Percentiles rank a stretch among this genome's conserved stretches.
These are phyloP conservation scores for Ophiosphaerella korrae DNA, from an alignment of 2,329 filamentous ascomycete genomes.

Conservation along the genomic window DNA sequence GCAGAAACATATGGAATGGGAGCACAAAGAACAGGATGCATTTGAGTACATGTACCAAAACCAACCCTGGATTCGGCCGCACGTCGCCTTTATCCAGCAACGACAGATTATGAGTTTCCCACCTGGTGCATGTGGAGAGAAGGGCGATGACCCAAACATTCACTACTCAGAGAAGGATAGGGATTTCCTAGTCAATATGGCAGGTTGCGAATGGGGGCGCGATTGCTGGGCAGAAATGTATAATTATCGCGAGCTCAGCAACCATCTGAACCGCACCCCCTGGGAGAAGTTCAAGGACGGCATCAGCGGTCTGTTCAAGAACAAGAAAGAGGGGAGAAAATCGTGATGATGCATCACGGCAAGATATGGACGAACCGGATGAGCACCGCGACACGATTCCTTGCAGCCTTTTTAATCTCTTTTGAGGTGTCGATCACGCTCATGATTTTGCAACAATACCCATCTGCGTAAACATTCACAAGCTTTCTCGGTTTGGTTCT, in stretches of 20 bases:
- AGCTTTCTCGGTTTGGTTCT: neutral
- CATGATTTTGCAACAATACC: slow-evolving; percentile 6
- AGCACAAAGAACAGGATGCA: slow-evolving; percentile 97
- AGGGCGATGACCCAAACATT: slow-evolving; percentile 73
- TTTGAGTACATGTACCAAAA: slow-evolving; percentile 88
- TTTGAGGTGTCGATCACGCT: slow-evolving; percentile 1
- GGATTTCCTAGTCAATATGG: slow-evolving; percentile 98
- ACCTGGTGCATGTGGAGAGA: slow-evolving; percentile 81
- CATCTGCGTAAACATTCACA: slow-evolving; percentile 2
- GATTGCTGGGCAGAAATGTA: slow-evolving; percentile 99
- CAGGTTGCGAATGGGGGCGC: slow-evolving; percentile 93
- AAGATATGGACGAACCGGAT: slow-evolving; percentile 9
- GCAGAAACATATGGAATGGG: slow-evolving; percentile 98
- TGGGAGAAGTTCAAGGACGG: slow-evolving; percentile 72
- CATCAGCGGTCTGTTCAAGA: slow-evolving; percentile 47
- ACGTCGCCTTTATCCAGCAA: slow-evolving; percentile 87
- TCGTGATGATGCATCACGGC: slow-evolving; percentile 20
- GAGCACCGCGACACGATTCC: slow-evolving; percentile 14
- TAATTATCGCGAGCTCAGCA: slow-evolving; percentile 88
- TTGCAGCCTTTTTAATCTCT: slow-evolving; percentile 6
- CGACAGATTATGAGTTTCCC: slow-evolving; percentile 95
- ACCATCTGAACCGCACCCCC: slow-evolving; percentile 79
- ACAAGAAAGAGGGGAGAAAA: slow-evolving; percentile 34
- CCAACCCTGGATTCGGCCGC: slow-evolving; percentile 90
- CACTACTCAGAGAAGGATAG: slow-evolving; percentile 86